phyloP scores from a whole-genome alignment of 495 filamentous ascomycete genomes.

The Penicillium herquei region DNA sequence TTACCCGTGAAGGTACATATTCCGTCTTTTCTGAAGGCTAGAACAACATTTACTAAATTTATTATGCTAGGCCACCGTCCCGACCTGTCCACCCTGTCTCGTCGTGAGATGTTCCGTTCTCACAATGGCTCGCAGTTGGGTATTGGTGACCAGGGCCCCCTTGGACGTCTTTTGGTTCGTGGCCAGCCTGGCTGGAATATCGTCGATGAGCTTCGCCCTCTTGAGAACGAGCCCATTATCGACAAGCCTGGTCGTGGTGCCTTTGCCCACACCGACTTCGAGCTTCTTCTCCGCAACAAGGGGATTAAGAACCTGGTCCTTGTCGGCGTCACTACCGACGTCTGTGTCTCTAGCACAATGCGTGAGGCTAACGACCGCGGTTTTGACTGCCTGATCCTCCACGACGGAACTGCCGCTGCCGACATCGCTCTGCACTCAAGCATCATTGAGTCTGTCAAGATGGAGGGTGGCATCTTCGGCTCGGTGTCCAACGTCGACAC shows the following conservation, averaged over 20 bases:
- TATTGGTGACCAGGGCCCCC: slow-evolving; percentile 38
- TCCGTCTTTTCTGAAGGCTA: neutral
- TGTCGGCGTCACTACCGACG: slow-evolving; percentile 67
- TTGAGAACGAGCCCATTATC: slow-evolving; percentile 57
- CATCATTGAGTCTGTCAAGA: slow-evolving; percentile 52
- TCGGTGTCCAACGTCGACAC: slow-evolving; percentile 48
- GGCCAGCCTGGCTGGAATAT: slow-evolving; percentile 64
- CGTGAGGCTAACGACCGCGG: slow-evolving; percentile 73
- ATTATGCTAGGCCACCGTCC: slow-evolving; percentile 55
- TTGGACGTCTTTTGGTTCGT: slow-evolving; percentile 63
- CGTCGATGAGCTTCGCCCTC: slow-evolving; percentile 57
- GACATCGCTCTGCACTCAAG: slow-evolving; percentile 48
- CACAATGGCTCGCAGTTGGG: slow-evolving; percentile 48
- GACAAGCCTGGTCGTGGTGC: slow-evolving; percentile 69
- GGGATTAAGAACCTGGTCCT: slow-evolving; percentile 67
- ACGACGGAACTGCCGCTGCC: slow-evolving; percentile 52
- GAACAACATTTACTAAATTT: slow-evolving; percentile 13
- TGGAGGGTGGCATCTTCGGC: slow-evolving; percentile 62
- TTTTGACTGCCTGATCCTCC: slow-evolving; percentile 63
- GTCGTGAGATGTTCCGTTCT: slow-evolving; percentile 55
- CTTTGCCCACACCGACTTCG: slow-evolving; percentile 64
- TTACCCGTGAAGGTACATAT: slow-evolving; percentile 58
- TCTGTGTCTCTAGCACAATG: slow-evolving; percentile 67
- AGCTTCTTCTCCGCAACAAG: slow-evolving; percentile 56
- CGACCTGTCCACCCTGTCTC: slow-evolving; percentile 57